Evolutionary conservation across 345 rosid genomes (phyloP), one percentile per base, ranked within the genome.

Genomic region (Syzygium grande): DNA sequence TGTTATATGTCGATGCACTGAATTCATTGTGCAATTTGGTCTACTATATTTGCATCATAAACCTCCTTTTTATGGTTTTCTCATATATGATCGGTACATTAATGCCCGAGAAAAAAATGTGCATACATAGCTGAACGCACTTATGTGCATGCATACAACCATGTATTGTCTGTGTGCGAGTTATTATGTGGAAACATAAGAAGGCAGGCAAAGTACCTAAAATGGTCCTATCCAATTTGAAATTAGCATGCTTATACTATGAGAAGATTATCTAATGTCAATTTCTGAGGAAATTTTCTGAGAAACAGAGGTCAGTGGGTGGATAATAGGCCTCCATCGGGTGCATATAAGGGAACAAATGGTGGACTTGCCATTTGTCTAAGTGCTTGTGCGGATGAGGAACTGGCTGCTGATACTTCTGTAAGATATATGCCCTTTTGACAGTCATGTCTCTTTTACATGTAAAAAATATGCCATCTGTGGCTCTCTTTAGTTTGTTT

Each of bases 351-450:
- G 88, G 88, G 89, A 46, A 94, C 96, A 51, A 87, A n/a, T 11
- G 96, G 96, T 14, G 96, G 96, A 43, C 86, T 91, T 46, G 95
- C 93, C 34, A 92, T 94, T 30, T 91, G 92, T 58, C 84, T 93
- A 11, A 90, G 96, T 84, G 96, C 96, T 38, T 94, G 96, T 73
- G 89, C 89, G 4, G 95, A 94, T 86, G 80, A 85, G 9, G 91
- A 93, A 89, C 29, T 88, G 22, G 93, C 94, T 85, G 88, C 91
- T 6, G 94, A 93, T 87, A 90, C 95, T 23, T 86, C 93, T 7
- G 95, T 94, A 89, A 88, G 94, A 27, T 43, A 83, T 19, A 73
- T 73, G 25, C 14, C 83, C 27, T 73, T 73, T 73, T 19, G 83
- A 73, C 83, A 16, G 46, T 38, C 52, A 13, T 12, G 22, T 53